Base-by-base conservation (phyloP, 257 asterid genomes). In the Ligustrum vulgare region DNA sequence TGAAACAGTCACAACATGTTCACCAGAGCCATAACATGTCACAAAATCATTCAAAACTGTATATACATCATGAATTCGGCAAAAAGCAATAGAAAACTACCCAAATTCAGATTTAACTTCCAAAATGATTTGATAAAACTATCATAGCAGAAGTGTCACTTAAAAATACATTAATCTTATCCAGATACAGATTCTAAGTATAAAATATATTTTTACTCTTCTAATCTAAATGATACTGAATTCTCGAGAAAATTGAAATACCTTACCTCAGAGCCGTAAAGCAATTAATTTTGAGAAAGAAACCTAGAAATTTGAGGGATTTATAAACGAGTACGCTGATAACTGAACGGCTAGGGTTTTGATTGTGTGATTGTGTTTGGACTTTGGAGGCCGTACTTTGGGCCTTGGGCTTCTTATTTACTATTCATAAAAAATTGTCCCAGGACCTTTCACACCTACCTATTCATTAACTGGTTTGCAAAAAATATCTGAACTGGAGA, bases 1-100 rank as follows among this genome's bases (percentile, higher is more conserved):
- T 31, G 22, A 75, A 56, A 66, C 31, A 73, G 75, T 62, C 78
- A 66, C 79, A 75, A 72, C 74, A 76, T 28, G 23, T 51, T 73
- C 71, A 71, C 74, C 23, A 68, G 43, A 51, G 20, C 47, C 73
- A 78, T 0, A 72, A 71, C 41, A 65, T 39, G 6, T 51, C 25
- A 18, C 15, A 72, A 66, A 45, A 51, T 18, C 62, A 22, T 25
- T 22, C 67, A 60, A 60, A 60, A 22, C 67, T 20, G 20, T 56
- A 22, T 5, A 2, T 0, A 15, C 28, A n/a, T 18, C 23, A 56
- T 41, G 20, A 18, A 20, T n/a, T 4, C 4, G 4, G 7, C 23
- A 22, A 1, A 20, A 56, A 56, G 64, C 64, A 56, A 56, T n/a
- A 2, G 31, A 56, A 56, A 56, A 56, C 6, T n/a, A n/a, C 31